Evolutionary conservation across 805 yeast genomes (phyloP).

Genomic region (Hanseniaspora clermontiae): DNA sequence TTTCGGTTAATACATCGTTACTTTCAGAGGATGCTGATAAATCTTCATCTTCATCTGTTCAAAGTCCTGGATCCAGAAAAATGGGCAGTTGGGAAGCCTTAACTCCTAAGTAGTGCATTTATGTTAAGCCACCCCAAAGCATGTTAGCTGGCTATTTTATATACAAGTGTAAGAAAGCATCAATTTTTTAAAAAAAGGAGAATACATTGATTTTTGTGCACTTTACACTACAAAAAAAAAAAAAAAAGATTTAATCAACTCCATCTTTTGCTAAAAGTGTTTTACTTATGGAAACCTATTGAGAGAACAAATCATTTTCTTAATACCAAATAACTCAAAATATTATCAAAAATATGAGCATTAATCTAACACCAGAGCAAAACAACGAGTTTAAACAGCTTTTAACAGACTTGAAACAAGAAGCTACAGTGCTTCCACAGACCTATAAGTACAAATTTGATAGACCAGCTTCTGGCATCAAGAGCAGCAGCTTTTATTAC

Average conservation of each 20-base stretch:
- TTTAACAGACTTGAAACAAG: not conserved
- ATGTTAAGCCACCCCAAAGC: not conserved
- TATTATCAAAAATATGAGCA: not conserved
- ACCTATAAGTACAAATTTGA: not conserved
- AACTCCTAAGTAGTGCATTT: constrained; percentile 31
- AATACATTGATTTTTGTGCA: not conserved
- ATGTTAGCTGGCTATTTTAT: too few species aligned
- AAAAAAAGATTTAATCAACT: not conserved
- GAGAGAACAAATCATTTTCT: not conserved
- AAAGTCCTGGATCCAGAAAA: constrained; percentile 17
- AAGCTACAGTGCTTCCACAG: not conserved
- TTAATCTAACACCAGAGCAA: not conserved
- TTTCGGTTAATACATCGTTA: not conserved
- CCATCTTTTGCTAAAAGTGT: not conserved
- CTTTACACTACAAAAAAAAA: not conserved
- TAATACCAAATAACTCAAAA: not conserved
- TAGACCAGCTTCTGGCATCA: not conserved
- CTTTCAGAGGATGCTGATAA: constrained; percentile 17
- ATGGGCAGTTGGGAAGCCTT: constrained; percentile 39
- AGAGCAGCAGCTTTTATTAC: not conserved
- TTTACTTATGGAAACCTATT: not conserved
- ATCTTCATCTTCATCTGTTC: constrained; percentile 24
- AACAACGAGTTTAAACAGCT: not conserved
- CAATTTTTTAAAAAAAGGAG: not conserved
- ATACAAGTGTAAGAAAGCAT: not conserved